phyloP scores from a whole-genome alignment of 2,329 filamentous ascomycete species.

The Xylaria sp. region DNA sequence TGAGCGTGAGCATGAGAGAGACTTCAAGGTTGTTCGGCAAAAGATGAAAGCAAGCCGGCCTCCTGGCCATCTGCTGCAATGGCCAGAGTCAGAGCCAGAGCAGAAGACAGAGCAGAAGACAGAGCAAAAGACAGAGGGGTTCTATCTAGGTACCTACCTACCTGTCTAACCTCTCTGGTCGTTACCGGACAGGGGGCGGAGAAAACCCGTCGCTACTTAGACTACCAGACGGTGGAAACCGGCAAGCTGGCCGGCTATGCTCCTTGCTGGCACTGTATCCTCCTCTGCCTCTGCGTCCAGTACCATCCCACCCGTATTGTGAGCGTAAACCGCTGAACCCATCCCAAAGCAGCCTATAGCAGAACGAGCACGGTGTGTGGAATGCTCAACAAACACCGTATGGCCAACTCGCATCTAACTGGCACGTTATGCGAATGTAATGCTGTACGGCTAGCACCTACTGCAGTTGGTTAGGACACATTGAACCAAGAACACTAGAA shows the following conservation, averaged over 20 bases:
- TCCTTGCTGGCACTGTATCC: slow-evolving; percentile 1
- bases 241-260: background rate
- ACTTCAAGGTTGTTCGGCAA: background rate
- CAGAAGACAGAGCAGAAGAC: no score
- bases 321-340: background rate
- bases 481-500: background rate
- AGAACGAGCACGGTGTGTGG: background rate
- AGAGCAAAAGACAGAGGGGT: no score
- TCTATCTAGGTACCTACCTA: no score
- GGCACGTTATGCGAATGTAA: background rate
- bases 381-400: no score
- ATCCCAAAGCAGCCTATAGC: background rate
- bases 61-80: no score
- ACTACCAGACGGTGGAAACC: slow-evolving; percentile 2
- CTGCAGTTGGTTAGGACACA: slow-evolving; percentile 3
- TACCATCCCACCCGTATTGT: background rate
- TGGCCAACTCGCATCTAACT: no score
- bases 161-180: no score
- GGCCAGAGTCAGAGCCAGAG: no score
- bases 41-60: slow-evolving; percentile 1
- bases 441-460: background rate
- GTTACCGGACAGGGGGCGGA: background rate
- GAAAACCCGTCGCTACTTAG: slow-evolving; percentile 5
- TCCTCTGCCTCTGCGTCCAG: background rate
- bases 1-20: background rate